phyloP scores from a whole-genome alignment of 139 green algal genomes.

The Klebsormidium nitens region DNA sequence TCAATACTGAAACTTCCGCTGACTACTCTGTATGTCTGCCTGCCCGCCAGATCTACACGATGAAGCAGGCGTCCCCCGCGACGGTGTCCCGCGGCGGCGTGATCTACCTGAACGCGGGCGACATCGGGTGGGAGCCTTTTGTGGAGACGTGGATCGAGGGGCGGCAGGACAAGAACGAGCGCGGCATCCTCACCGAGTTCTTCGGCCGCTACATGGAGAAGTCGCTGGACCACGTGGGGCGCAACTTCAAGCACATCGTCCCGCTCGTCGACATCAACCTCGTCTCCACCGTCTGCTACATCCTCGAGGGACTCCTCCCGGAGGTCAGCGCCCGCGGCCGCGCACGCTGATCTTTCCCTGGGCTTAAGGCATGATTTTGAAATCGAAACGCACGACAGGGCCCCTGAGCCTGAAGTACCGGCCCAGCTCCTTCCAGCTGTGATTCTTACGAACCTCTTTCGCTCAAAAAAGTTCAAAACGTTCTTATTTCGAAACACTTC shows the following conservation, averaged over 20 bases:
- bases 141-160: slow-evolving; percentile 76
- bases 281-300: slow-evolving; percentile 85
- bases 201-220: slow-evolving; percentile 82
- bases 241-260: slow-evolving; percentile 77
- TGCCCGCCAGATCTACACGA: too few species aligned
- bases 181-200: slow-evolving; percentile 67
- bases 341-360: too few species aligned
- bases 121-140: slow-evolving; percentile 83
- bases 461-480: too few species aligned
- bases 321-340: slow-evolving; percentile 54
- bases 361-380: too few species aligned
- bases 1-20: too few species aligned
- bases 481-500: too few species aligned
- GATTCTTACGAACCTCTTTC: too few species aligned
- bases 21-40: too few species aligned
- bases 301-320: slow-evolving; percentile 82
- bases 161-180: slow-evolving; percentile 61
- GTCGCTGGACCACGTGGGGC: slow-evolving; percentile 72
- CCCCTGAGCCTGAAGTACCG: too few species aligned
- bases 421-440: too few species aligned
- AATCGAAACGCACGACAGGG: too few species aligned
- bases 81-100: slow-evolving; percentile 88
- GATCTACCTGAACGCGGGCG: slow-evolving; percentile 80
- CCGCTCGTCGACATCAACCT: slow-evolving; percentile 70
- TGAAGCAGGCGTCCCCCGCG: slow-evolving; percentile 82